phyloP scores from a whole-genome alignment of 2,329 filamentous ascomycete species.

The Alternaria burnsii region DNA sequence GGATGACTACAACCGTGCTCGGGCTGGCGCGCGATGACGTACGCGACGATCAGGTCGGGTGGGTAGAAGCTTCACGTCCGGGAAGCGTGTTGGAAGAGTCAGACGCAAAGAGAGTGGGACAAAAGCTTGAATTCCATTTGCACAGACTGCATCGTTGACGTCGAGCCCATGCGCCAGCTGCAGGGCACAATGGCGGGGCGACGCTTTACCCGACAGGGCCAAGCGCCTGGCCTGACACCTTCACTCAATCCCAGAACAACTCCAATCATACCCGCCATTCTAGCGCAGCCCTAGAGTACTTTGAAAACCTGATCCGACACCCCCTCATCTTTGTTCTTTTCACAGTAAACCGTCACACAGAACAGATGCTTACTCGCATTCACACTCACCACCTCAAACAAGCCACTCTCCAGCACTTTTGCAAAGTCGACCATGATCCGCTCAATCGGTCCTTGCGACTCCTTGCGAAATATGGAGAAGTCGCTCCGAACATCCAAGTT shows the following conservation, averaged over 20 bases:
- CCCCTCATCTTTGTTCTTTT: slow-evolving; percentile 1
- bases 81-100: background rate
- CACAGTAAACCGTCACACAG: slow-evolving; percentile 8
- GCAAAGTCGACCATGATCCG: slow-evolving; percentile 14
- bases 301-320: background rate
- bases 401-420: slow-evolving; percentile 6
- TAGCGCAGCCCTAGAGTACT: no score
- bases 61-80: background rate
- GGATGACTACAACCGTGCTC: background rate
- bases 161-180: background rate
- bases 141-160: slow-evolving; percentile 1
- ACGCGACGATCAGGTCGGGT: background rate
- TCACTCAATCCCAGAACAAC: background rate
- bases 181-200: slow-evolving; percentile 4
- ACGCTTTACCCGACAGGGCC: background rate
- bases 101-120: background rate
- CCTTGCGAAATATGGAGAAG: slow-evolving; percentile 6
- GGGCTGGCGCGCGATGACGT: background rate
- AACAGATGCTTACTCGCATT: slow-evolving; percentile 18
- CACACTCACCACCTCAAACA: slow-evolving; percentile 12
- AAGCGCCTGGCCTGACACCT: background rate
- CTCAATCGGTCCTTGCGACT: slow-evolving; percentile 11
- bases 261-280: no score
- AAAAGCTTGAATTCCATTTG: slow-evolving; percentile 1
- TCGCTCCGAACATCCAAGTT: slow-evolving; percentile 10